These are phyloP conservation scores for Chaetomidium leptoderma DNA, from an alignment of 495 filamentous ascomycete species.

Conservation along the genomic window DNA sequence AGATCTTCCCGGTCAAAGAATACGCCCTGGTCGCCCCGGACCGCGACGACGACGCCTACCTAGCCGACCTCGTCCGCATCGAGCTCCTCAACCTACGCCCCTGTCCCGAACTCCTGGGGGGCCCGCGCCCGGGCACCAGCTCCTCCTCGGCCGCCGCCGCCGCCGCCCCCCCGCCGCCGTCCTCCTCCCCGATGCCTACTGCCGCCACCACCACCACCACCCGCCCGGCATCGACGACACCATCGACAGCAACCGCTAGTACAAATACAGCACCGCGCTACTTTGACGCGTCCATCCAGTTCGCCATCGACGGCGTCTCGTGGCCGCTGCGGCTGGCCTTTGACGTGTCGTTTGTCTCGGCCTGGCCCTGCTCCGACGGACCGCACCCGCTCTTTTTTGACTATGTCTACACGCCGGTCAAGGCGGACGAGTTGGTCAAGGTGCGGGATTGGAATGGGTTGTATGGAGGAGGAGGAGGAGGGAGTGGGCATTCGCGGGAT, in stretches of 20 bases:
- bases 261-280: constrained; percentile 31
- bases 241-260: constrained; percentile 18
- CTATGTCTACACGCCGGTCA: constrained; percentile 52
- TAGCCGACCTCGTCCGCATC: constrained; percentile 58
- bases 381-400: constrained; percentile 68
- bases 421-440: constrained; percentile 55
- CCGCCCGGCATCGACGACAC: not conserved
- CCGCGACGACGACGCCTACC: constrained; percentile 40
- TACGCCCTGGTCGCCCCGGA: constrained; percentile 54
- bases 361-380: constrained; percentile 63
- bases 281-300: constrained; percentile 62
- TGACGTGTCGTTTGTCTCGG: constrained; percentile 62
- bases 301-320: constrained; percentile 60
- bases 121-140: too few relatives aligned
- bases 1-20: constrained; percentile 56
- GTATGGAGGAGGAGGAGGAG: constrained; percentile 22
- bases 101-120: too few relatives aligned
- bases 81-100: constrained; percentile 56
- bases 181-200: not conserved
- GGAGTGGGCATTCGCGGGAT: not conserved
- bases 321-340: constrained; percentile 60
- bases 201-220: not conserved
- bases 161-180: not conserved
- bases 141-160: not conserved
- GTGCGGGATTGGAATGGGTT: constrained; percentile 57